Conservation (phyloP, 352 stramenopile species). For the Saprolegnia diclina region DNA sequence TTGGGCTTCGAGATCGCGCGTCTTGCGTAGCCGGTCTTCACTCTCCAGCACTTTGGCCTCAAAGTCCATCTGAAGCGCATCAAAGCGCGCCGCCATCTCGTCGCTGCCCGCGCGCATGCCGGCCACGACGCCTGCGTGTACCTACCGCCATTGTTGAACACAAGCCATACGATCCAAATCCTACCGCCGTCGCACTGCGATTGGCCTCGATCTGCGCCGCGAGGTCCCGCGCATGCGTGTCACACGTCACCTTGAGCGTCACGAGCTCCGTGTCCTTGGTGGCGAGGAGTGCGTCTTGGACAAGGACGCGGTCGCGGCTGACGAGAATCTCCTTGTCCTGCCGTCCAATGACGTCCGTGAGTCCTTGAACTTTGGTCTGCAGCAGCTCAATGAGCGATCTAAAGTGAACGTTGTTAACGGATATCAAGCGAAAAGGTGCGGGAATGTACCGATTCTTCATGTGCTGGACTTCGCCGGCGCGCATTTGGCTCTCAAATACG, state of each 20-base stretch:
- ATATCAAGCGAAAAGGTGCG: not conserved
- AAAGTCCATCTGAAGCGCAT: not conserved
- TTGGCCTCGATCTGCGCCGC: not conserved
- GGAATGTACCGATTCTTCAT: conserved; percentile 24
- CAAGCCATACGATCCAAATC: not conserved
- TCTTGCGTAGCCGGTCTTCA: not conserved
- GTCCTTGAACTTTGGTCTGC: conserved; percentile 19
- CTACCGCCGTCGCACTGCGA: not conserved
- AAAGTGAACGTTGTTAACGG: not conserved
- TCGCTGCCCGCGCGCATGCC: conserved; percentile 4
- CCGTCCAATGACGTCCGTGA: conserved; percentile 1
- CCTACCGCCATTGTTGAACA: not conserved
- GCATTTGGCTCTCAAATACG: conserved; percentile 12
- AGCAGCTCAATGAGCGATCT: conserved; percentile 24
- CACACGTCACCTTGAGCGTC: conserved; percentile 9
- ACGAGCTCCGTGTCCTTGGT: conserved; percentile 12
- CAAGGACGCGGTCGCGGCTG: not conserved
- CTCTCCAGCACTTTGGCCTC: not conserved
- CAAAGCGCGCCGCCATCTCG: not conserved
- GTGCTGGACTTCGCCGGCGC: conserved; percentile 20
- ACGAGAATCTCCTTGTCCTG: conserved; percentile 18
- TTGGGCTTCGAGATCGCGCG: not conserved
- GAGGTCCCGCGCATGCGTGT: not conserved
- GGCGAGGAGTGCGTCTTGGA: not conserved
- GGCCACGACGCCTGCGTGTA: conserved; percentile 2